A percentile compares a stretch with the other conserved stretches of the same genome.
These are phyloP conservation scores for Leishmania tropica DNA, from an alignment of 208 protist species.

Conservation along the genomic window DNA sequence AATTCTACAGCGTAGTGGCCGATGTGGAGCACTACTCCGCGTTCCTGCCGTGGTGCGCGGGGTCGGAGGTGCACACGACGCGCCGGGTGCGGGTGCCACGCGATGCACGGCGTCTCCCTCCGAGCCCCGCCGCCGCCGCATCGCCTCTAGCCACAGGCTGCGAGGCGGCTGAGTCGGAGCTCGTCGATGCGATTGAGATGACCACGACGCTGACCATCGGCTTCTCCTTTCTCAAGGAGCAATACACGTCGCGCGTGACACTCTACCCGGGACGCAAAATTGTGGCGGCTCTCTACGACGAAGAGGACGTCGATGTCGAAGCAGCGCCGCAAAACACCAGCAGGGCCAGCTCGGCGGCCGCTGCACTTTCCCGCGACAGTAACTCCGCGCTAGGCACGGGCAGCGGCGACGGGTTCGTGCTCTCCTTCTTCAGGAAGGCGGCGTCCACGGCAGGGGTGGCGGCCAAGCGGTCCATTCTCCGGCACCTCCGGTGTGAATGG, in stretches of 20 bases:
- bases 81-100: constrained; percentile 26
- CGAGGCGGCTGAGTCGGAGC: constrained; percentile 16
- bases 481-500: constrained; percentile 74
- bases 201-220: constrained; percentile 70
- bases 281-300: constrained; percentile 57
- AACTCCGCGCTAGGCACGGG: not conserved
- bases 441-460: constrained; percentile 32
- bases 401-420: constrained; percentile 26
- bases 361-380: not conserved
- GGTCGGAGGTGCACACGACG: constrained; percentile 62
- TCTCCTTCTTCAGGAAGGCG: constrained; percentile 44
- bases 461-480: constrained; percentile 53
- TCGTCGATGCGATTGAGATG: constrained; percentile 60
- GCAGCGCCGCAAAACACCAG: not conserved
- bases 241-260: constrained; percentile 76
- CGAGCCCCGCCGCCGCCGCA: not conserved
- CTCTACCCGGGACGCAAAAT: constrained; percentile 56
- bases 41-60: constrained; percentile 84
- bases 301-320: constrained; percentile 11
- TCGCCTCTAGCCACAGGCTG: not conserved
- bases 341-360: not conserved
- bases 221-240: constrained; percentile 76
- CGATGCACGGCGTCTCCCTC: constrained; percentile 8
- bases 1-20: constrained; percentile 76
- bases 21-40: constrained; percentile 73